Percentiles rank a stretch among this genome's conserved stretches.
Conservation (phyloP, 805 yeast genomes). For the Metschnikowia proteae region DNA sequence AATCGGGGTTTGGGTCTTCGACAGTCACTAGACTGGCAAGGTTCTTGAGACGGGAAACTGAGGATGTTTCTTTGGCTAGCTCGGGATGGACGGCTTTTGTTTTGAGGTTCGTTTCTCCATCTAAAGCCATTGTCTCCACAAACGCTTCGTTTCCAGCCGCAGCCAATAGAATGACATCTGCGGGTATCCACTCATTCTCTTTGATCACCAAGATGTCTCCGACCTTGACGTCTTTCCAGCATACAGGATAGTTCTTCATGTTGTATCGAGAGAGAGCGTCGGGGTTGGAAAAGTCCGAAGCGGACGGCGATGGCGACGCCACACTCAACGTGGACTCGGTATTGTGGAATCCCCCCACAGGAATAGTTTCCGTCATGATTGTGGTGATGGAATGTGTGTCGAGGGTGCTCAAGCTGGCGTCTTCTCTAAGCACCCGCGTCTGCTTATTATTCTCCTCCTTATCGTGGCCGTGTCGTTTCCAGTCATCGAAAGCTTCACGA, state of each 20-base stretch:
- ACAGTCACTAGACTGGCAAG: conserved; percentile 54
- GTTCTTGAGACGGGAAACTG: conserved; percentile 48
- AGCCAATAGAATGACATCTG: conserved; percentile 74
- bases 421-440: conserved; percentile 31
- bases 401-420: conserved; percentile 23
- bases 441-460: conserved; percentile 67
- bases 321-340: conserved; percentile 4
- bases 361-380: conserved; percentile 37
- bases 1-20: conserved; percentile 90
- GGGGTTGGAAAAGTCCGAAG: conserved; percentile 6
- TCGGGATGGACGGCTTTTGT: conserved; percentile 65
- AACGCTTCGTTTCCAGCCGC: conserved; percentile 62
- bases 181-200: conserved; percentile 92
- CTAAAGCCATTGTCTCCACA: conserved; percentile 95
- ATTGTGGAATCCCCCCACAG: conserved; percentile 13
- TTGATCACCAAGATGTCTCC: conserved; percentile 76
- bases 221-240: conserved; percentile 81
- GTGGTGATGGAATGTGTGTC: conserved; percentile 39
- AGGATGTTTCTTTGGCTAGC: conserved; percentile 48
- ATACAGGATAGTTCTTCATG: conserved; percentile 27
- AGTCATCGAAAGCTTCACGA: conserved; percentile 93
- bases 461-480: conserved; percentile 81
- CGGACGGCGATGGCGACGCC: background rate
- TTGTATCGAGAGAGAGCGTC: conserved; percentile 23
- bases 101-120: conserved; percentile 94